Base-by-base conservation (phyloP, 768 basidiomycete species). In the Lepiota venenata region DNA sequence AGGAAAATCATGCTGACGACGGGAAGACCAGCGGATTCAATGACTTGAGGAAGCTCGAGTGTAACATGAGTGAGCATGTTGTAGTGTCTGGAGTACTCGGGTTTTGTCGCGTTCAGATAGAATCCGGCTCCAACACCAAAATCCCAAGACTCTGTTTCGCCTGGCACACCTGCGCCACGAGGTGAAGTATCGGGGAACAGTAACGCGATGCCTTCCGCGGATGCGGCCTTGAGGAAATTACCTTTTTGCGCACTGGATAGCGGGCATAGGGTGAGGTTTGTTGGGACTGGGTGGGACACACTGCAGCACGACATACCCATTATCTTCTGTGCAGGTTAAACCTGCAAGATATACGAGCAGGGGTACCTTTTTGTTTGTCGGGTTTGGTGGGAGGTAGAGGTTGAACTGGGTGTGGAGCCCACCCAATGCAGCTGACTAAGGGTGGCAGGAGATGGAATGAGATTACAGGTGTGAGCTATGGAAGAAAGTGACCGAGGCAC, bases 171-270 rank as follows among this genome's bases (percentile, higher is more conserved):
- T 15, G 96, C 94, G 3, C 94, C 94, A 36, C 97, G 82, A 1
- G 97, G 97, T 32, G 91, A 94, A 0, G 96, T 98, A 65, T 99
- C 97, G 2, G 97, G 93, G 68, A 98, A 93, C 53, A 98, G 82
- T 47, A 98, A 73, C 0, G 97, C 95, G 51, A 99, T 86, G 5
- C 88, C 87, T 62, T 96, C 85, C 16, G 82, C 76, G 4, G 93
- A 82, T 1, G 96, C 96, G 38, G 88, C 83, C n/a, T 83, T 78
- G 37, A 98, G 72, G 72, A 98, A 96, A 10, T 81, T 82, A n/a
- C 93, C 95, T 69, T 99, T 98, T 71, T 95, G 92, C 1, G 96
- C 83, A 0, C 91, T 93, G 60, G n/a, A 27, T 20, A 27, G 36
- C 16, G 51, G 12, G 27, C 43, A 20, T 10, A 36, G n/a, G 27